Evolutionary conservation across 2,329 filamentous ascomycete genomes (phyloP).

Genomic region (Colletotrichum tamarilloi): DNA sequence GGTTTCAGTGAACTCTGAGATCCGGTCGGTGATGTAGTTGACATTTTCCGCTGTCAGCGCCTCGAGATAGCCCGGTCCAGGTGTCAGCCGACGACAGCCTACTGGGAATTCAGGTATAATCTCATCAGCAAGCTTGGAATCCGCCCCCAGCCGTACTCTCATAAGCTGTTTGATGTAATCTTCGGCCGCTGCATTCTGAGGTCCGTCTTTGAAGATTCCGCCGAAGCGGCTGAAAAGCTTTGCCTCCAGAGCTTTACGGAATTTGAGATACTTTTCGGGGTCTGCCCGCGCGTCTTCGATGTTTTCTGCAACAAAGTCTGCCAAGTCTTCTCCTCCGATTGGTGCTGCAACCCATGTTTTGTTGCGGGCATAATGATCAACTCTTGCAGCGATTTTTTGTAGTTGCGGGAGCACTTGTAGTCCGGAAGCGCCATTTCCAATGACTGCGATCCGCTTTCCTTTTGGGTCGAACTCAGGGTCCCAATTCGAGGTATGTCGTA

Average conservation of each 20-base stretch:
- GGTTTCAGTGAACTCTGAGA: not conserved
- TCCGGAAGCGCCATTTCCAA: conserved; percentile 71
- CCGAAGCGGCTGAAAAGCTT: conserved; percentile 42
- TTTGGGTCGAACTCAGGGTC: conserved; percentile 59
- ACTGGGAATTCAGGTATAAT: not conserved
- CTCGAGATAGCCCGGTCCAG: not conserved
- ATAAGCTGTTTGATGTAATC: not conserved
- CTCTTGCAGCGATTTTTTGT: conserved; percentile 56
- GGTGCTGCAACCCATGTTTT: conserved; percentile 75
- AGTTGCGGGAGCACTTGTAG: conserved; percentile 67
- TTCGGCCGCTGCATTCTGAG: not conserved
- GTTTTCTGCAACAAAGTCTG: conserved; percentile 66
- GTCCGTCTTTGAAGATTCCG: not conserved
- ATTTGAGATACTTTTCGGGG: conserved; percentile 68
- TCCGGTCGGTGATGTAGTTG: not conserved
- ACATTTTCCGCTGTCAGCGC: not conserved
- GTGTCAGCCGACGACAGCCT: not conserved
- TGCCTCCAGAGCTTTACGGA: conserved; percentile 67
- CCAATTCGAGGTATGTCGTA: conserved; percentile 74
- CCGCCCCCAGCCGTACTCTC: not conserved
- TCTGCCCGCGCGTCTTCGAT: conserved; percentile 64
- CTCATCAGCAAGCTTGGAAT: not conserved
- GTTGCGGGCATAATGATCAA: conserved; percentile 74
- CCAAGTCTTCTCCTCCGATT: conserved; percentile 66
- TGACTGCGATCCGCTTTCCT: conserved; percentile 65